phyloP scores from a whole-genome alignment of 116 monocot genomes.

The Cymodocea nodosa region DNA sequence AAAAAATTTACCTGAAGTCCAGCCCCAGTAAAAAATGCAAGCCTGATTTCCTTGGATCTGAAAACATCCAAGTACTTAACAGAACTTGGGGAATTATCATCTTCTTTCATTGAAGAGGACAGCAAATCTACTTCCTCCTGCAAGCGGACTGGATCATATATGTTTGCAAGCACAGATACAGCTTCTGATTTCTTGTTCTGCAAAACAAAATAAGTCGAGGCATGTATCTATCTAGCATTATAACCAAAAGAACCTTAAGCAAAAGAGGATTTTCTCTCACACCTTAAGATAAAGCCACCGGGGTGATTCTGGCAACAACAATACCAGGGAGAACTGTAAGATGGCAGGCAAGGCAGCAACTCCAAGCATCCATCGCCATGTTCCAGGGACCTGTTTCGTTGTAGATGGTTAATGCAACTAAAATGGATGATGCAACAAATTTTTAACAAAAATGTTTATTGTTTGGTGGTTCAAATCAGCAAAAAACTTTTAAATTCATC shows the following conservation, averaged over 20 bases:
- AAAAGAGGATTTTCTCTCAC: background rate
- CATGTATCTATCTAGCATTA: background rate
- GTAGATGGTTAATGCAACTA: background rate
- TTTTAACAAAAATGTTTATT: too few species aligned
- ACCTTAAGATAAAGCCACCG: constrained; percentile 87
- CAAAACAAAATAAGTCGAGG: background rate
- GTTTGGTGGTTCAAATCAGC: too few species aligned
- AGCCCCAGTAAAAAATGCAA: constrained; percentile 90
- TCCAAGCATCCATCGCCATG: constrained; percentile 99
- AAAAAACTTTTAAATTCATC: too few species aligned
- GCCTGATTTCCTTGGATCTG: constrained; percentile 75
- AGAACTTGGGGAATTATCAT: constrained; percentile 22
- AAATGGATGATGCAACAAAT: background rate
- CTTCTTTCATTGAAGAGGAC: constrained; percentile 31
- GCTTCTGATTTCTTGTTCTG: constrained; percentile 75
- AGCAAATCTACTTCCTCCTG: constrained; percentile 77
- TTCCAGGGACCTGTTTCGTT: constrained; percentile 62
- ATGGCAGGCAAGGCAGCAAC: constrained; percentile 81
- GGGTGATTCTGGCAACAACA: constrained; percentile 83
- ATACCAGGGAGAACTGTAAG: constrained; percentile 73
- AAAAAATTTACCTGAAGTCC: constrained; percentile 87
- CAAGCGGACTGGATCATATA: constrained; percentile 60
- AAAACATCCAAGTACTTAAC: constrained; percentile 61
- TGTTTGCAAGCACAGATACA: constrained; percentile 57
- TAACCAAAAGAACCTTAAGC: background rate